Percentiles rank a stretch among this genome's conserved stretches.
Evolutionary conservation across 768 basidiomycete species (phyloP).

Genomic region (Phylloporus arenicola): DNA sequence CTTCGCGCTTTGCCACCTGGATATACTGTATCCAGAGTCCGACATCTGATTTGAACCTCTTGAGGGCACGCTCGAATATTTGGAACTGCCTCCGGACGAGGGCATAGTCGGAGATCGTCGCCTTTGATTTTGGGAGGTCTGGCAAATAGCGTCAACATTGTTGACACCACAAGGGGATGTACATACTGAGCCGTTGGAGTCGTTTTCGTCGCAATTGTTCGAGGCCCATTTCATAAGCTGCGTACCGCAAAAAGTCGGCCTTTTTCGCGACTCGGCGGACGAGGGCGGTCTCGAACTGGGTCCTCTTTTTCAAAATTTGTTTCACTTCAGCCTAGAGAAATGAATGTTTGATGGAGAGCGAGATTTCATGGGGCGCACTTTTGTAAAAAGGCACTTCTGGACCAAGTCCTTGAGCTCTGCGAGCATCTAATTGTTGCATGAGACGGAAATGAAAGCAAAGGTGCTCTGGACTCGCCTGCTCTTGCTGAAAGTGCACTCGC

Average conservation of each 20-base stretch:
- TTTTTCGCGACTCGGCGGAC: constrained; percentile 82
- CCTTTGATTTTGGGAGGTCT: constrained; percentile 34
- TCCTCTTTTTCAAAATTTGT: constrained; percentile 79
- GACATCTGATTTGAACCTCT: constrained; percentile 84
- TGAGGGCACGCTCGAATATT: constrained; percentile 86
- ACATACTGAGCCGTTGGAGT: constrained; percentile 63
- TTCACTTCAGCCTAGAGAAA: constrained; percentile 64
- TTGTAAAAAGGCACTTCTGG: constrained; percentile 77
- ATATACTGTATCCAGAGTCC: constrained; percentile 88
- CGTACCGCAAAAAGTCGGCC: constrained; percentile 85
- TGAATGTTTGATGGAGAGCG: constrained; percentile 1
- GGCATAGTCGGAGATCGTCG: constrained; percentile 78
- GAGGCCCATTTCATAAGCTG: constrained; percentile 85
- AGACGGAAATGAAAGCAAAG: not conserved
- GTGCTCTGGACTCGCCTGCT: constrained; percentile 51
- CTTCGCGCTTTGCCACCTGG: constrained; percentile 73
- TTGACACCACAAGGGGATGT: not conserved
- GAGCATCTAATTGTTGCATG: constrained; percentile 61
- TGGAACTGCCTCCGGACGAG: constrained; percentile 81
- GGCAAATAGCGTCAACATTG: not conserved
- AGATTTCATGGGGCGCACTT: constrained; percentile 40
- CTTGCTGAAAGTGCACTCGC: constrained; percentile 89
- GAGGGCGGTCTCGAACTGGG: constrained; percentile 76
- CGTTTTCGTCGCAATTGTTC: constrained; percentile 78
- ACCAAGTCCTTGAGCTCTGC: constrained; percentile 90